Conservation (phyloP, 106 monocot genomes). For the Acorus calamus region DNA sequence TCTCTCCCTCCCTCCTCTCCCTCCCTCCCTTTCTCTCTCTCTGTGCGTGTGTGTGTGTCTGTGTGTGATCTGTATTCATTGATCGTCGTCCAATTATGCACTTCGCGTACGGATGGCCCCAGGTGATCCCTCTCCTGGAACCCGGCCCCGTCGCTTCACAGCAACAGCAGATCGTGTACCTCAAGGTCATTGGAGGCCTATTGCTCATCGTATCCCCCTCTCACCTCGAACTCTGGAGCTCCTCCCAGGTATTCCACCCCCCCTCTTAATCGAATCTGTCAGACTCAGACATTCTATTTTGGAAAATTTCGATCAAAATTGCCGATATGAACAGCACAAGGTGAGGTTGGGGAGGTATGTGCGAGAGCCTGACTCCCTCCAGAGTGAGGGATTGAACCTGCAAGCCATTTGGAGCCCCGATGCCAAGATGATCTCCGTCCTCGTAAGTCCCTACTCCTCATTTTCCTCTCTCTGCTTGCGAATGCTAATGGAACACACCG, state of each 20-base stretch:
- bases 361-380: conserved; percentile 45
- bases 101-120: conserved; percentile 96
- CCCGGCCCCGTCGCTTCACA: conserved; percentile 24
- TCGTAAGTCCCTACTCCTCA: conserved; percentile 38
- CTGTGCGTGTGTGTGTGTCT: too few species aligned
- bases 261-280: not conserved
- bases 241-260: conserved; percentile 51
- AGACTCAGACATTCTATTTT: not conserved
- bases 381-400: conserved; percentile 62
- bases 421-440: conserved; percentile 57
- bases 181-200: conserved; percentile 45
- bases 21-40: too few species aligned
- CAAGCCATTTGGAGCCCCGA: conserved; percentile 89
- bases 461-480: not conserved
- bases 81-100: conserved; percentile 35
- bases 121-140: conserved; percentile 65
- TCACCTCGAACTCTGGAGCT: conserved; percentile 82
- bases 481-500: too few species aligned
- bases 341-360: conserved; percentile 56
- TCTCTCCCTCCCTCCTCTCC: too few species aligned
- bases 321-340: conserved; percentile 50
- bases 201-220: conserved; percentile 74
- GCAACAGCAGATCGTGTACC: conserved; percentile 49
- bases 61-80: too few species aligned
- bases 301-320: not conserved